These are phyloP conservation scores for Curvularia lunata DNA, from an alignment of 2,329 filamentous ascomycete species.

Conservation along the genomic window DNA sequence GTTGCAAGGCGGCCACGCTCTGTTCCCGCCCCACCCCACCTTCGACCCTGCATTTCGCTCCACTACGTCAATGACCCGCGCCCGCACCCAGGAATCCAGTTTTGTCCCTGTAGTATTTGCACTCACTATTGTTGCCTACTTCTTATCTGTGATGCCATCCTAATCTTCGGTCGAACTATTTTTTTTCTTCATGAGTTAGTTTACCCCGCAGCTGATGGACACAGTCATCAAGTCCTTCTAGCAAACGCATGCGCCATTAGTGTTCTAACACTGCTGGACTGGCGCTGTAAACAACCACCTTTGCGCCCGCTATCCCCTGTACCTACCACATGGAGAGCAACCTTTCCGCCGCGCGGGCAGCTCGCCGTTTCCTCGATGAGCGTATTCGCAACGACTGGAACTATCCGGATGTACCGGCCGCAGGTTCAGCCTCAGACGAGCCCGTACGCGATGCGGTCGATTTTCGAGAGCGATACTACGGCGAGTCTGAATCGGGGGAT, in stretches of 20 bases:
- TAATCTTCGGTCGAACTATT: not conserved
- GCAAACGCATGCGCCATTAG: constrained; percentile 8
- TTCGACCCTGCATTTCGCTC: not conserved
- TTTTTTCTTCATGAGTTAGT: not conserved
- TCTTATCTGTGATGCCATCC: not conserved
- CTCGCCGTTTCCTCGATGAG: constrained; percentile 51
- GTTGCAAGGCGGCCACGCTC: not conserved
- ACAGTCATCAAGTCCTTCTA: not conserved
- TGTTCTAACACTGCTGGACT: not conserved
- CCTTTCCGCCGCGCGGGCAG: constrained; percentile 52
- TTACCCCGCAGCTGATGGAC: not conserved
- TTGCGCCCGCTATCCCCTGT: not conserved
- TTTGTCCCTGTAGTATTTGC: not conserved
- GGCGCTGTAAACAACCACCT: not conserved
- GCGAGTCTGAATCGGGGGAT: constrained; percentile 38
- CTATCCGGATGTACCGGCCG: constrained; percentile 45
- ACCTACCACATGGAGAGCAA: constrained; percentile 46
- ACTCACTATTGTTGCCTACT: not conserved
- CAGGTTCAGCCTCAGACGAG: constrained; percentile 45
- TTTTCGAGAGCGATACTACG: constrained; percentile 55
- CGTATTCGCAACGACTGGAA: constrained; percentile 55
- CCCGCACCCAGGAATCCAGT: not conserved
- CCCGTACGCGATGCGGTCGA: constrained; percentile 41
- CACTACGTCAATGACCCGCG: constrained; percentile 1
- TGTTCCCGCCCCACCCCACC: constrained; percentile 1